phyloP scores from a whole-genome alignment of 2,329 filamentous ascomycete genomes.

The Cladophialophora chaetospira region DNA sequence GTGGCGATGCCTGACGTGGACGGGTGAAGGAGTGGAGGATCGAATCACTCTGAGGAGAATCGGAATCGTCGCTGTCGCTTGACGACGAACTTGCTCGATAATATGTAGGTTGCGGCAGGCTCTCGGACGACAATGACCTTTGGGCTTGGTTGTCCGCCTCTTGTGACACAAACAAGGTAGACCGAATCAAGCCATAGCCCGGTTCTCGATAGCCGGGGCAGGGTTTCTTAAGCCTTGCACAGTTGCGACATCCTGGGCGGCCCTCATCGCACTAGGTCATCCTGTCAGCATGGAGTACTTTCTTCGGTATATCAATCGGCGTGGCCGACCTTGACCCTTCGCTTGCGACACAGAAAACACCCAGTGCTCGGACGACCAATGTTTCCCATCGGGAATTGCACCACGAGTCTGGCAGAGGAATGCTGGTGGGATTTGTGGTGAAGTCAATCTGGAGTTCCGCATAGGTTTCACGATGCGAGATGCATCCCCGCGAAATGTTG shows the following conservation, averaged over 20 bases:
- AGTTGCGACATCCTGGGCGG: conserved; percentile 24
- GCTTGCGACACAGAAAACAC: conserved; percentile 25
- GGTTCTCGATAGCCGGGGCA: conserved; percentile 27
- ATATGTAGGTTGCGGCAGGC: background rate
- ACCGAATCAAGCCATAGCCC: conserved; percentile 21
- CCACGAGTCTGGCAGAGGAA: background rate
- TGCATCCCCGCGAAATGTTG: conserved; percentile 9
- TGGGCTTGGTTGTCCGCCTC: background rate
- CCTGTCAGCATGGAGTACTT: conserved; percentile 9
- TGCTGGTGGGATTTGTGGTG: background rate
- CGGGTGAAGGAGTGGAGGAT: background rate
- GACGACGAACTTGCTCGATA: conserved; percentile 6
- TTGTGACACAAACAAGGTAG: conserved; percentile 17
- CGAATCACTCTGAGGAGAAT: conserved; percentile 14
- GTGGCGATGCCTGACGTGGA: background rate
- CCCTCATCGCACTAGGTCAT: conserved; percentile 24
- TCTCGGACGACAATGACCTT: conserved; percentile 16
- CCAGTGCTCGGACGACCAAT: conserved; percentile 27
- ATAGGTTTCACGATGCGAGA: conserved; percentile 21
- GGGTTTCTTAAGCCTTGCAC: conserved; percentile 24
- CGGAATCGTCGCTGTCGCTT: conserved; percentile 14
- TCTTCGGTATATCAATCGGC: background rate
- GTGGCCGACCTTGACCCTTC: conserved; percentile 23
- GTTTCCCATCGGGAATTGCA: conserved; percentile 20
- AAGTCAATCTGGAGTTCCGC: background rate